phyloP scores from a whole-genome alignment of 768 basidiomycete genomes.

The Thelephora ganbajun region DNA sequence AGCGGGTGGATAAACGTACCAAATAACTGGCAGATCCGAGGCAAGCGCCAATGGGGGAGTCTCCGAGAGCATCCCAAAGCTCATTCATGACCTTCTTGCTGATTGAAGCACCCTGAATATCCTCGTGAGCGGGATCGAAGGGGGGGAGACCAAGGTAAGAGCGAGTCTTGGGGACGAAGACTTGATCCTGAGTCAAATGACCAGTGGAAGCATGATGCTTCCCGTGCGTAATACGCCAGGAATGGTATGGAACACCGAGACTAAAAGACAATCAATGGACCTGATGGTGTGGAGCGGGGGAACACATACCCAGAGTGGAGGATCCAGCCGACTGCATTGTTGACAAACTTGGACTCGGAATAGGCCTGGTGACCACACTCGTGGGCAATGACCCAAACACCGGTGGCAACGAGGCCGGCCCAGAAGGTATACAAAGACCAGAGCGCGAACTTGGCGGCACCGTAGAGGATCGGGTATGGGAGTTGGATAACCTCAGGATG shows the following conservation, averaged over 20 bases:
- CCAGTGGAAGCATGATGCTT: conserved; percentile 93
- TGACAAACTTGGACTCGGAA: conserved; percentile 82
- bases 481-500: conserved; percentile 39
- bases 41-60: conserved; percentile 70
- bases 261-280: conserved; percentile 21
- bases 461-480: conserved; percentile 47
- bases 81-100: conserved; percentile 55
- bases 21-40: conserved; percentile 42
- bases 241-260: conserved; percentile 91
- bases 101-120: conserved; percentile 49
- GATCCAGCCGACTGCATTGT: conserved; percentile 87
- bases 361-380: conserved; percentile 96
- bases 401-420: conserved; percentile 78
- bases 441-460: conserved; percentile 45
- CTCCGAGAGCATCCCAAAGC: conserved; percentile 77
- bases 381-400: conserved; percentile 89
- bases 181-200: conserved; percentile 91
- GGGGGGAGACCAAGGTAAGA: conserved; percentile 50
- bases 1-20: conserved; percentile 22
- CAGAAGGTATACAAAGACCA: conserved; percentile 78
- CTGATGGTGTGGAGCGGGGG: not conserved
- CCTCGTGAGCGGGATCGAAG: conserved; percentile 56
- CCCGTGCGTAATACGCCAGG: conserved; percentile 89
- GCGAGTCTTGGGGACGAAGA: conserved; percentile 88
- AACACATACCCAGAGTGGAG: conserved; percentile 71